Percentiles rank a stretch among this genome's conserved stretches.
phyloP scores from a whole-genome alignment of 331 rosid genomes.

The Rosa hybrid region DNA sequence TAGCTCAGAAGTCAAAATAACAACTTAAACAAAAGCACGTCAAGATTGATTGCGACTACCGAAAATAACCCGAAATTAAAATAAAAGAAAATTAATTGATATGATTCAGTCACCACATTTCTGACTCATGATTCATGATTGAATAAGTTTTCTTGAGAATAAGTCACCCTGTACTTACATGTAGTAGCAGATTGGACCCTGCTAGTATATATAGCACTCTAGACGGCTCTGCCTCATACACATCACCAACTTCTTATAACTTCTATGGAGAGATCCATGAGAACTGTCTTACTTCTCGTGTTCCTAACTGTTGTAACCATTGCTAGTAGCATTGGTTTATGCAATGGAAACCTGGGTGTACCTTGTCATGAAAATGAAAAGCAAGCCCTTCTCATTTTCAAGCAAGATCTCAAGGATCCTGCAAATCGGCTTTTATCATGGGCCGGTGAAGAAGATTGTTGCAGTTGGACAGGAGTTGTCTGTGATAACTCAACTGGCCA shows the following conservation, averaged over 20 bases:
- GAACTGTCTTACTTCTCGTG: neutral
- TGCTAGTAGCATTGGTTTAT: neutral
- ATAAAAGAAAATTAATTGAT: too few species aligned
- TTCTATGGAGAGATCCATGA: neutral
- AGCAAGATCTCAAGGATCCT: constrained; percentile 24
- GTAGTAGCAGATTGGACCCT: neutral
- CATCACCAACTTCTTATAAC: too few species aligned
- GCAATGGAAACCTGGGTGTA: neutral
- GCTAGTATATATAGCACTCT: neutral
- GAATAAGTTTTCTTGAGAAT: too few species aligned
- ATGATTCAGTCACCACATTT: too few species aligned
- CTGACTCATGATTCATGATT: too few species aligned
- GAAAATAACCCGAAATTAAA: too few species aligned
- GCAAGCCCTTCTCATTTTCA: constrained; percentile 25
- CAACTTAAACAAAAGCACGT: too few species aligned
- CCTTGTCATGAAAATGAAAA: constrained; percentile 29
- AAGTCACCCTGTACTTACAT: too few species aligned
- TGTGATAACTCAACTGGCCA: constrained; percentile 18
- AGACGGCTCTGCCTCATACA: neutral
- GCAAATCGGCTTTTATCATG: constrained; percentile 26
- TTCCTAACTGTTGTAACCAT: neutral
- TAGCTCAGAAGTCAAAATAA: too few species aligned
- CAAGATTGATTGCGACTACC: too few species aligned
- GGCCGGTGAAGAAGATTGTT: constrained; percentile 19
- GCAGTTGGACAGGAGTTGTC: constrained; percentile 30